Percentiles rank a stretch among this genome's conserved stretches.
Conservation (phyloP, 805 yeast genomes). For the Candida yuanshanica region DNA sequence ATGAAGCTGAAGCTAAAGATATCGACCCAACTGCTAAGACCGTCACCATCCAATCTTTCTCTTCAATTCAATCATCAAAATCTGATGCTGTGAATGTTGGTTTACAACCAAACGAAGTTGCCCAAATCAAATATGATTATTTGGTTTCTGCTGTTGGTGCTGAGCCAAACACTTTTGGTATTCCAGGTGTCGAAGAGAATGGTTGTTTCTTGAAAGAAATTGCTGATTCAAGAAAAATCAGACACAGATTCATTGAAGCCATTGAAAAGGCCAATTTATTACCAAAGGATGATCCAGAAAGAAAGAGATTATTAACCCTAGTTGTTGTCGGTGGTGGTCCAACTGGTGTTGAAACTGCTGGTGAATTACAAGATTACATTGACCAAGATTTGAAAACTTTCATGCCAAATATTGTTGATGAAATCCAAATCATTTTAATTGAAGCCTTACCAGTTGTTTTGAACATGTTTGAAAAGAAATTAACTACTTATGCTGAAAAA, state of each 20-base stretch:
- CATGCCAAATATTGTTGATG: constrained; percentile 82
- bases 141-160: constrained; percentile 91
- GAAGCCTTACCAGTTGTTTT: constrained; percentile 90
- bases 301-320: constrained; percentile 78
- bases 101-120: constrained; percentile 30
- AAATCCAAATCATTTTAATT: constrained; percentile 77
- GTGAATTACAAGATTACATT: constrained; percentile 91
- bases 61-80: constrained; percentile 25
- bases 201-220: constrained; percentile 88
- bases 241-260: constrained; percentile 77
- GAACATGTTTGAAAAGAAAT: constrained; percentile 41
- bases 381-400: constrained; percentile 84
- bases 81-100: constrained; percentile 9
- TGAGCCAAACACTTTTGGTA: constrained; percentile 87
- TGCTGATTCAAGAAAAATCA: constrained; percentile 75
- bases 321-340: constrained; percentile 98
- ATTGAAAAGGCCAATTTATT: constrained; percentile 84
- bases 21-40: constrained; percentile 72
- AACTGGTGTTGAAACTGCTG: constrained; percentile 96
- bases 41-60: constrained; percentile 50
- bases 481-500: constrained; percentile 38
- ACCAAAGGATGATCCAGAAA: constrained; percentile 71
- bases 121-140: constrained; percentile 65
- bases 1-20: constrained; percentile 86
- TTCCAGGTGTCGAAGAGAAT: constrained; percentile 82